Evolutionary conservation across 345 rosid genomes (phyloP).

Genomic region (Adansonia digitata): DNA sequence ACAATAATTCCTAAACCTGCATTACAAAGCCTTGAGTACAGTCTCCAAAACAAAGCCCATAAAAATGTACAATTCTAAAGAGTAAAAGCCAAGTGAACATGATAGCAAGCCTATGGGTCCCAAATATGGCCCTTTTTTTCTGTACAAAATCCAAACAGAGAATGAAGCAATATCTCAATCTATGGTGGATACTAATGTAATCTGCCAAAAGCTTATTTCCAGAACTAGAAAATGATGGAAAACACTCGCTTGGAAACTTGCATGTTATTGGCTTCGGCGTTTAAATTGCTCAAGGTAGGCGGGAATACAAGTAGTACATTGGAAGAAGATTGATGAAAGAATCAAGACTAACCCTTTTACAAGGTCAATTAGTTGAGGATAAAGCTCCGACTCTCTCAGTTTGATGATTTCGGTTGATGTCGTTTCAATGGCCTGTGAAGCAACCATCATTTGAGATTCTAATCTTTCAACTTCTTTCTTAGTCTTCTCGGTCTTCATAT

Average conservation of each 20-base stretch:
- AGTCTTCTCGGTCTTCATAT: slow-evolving; percentile 71
- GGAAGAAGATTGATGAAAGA: not conserved
- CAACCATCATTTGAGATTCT: slow-evolving; percentile 78
- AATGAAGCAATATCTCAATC: not conserved
- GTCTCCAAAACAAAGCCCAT: not conserved
- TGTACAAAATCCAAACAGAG: not conserved
- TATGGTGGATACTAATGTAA: not conserved
- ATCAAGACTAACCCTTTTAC: slow-evolving; percentile 70
- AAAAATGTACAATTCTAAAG: not conserved
- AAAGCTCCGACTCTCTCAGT: slow-evolving; percentile 76
- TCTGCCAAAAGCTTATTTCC: not conserved
- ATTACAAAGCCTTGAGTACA: not conserved
- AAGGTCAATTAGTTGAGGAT: slow-evolving; percentile 82
- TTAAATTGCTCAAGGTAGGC: not conserved
- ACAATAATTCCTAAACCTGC: not conserved
- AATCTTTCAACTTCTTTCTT: slow-evolving; percentile 78
- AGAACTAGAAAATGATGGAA: not conserved
- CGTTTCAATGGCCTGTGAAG: slow-evolving; percentile 74
- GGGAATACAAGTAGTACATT: not conserved
- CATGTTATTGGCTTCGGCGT: too few species aligned
- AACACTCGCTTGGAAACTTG: not conserved
- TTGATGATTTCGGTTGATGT: slow-evolving; percentile 80
- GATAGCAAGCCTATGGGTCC: not conserved
- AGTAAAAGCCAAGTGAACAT: not conserved
- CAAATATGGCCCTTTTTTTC: not conserved